These are phyloP conservation scores for Chaetothyriales sp. DNA, from an alignment of 2,329 filamentous ascomycete genomes.

Conservation along the genomic window DNA sequence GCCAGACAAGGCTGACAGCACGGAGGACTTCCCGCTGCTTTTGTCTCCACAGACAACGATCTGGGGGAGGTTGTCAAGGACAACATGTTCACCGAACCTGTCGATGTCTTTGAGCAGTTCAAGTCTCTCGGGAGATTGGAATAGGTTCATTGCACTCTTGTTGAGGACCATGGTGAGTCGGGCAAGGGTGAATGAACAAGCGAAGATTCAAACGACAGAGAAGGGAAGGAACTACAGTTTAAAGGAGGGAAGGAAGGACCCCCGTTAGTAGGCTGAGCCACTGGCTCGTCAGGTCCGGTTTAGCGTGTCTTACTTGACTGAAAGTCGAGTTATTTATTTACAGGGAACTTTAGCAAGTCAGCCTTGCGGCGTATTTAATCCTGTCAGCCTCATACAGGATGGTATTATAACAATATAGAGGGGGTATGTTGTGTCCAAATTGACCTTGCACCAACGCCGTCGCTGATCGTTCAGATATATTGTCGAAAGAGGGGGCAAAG, in stretches of 20 bases:
- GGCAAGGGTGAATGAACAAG: too few relatives aligned
- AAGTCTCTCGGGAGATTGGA: slow-evolving; percentile 33
- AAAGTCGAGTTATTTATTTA: too few relatives aligned
- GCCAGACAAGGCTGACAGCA: slow-evolving; percentile 48
- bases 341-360: too few relatives aligned
- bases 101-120: slow-evolving; percentile 44
- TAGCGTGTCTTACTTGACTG: too few relatives aligned
- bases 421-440: not conserved
- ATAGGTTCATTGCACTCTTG: slow-evolving; percentile 3
- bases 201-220: too few relatives aligned
- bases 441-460: not conserved
- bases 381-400: not conserved
- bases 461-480: not conserved
- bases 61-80: slow-evolving; percentile 36
- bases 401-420: not conserved
- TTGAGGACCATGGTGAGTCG: slow-evolving; percentile 4
- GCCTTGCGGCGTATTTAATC: too few relatives aligned
- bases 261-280: too few relatives aligned
- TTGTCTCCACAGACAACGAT: slow-evolving; percentile 52
- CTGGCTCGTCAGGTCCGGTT: too few relatives aligned
- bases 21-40: slow-evolving; percentile 45
- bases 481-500: not conserved
- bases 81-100: slow-evolving; percentile 39
- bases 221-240: not conserved
- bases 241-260: not conserved